Base-by-base conservation (phyloP, 306 rosid species). In the Ziziphus jujuba region DNA sequence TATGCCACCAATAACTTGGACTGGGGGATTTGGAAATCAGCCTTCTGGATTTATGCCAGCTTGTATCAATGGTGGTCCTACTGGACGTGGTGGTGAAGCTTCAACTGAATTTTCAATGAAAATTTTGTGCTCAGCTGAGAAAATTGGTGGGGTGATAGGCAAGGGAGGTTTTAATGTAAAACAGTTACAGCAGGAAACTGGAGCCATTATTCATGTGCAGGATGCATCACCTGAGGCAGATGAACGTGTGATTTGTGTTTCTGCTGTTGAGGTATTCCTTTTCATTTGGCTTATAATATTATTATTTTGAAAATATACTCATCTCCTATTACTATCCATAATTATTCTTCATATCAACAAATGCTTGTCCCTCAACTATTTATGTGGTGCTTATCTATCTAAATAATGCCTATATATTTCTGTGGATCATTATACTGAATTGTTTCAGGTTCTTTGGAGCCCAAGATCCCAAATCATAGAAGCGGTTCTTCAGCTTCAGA, bases 101-200 rank as follows among this genome's bases (percentile, higher is more conserved):
- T 23, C 61, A 22, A 63, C 75, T 49, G 83, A 79, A 55, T 79
- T 79, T 67, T 79, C 56, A 63, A 52, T 74, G 63, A 69, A 70
- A 53, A 63, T 79, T 51, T 64, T 79, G 59, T 79, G 83, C 36
- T 69, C 73, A 20, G 31, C 71, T 70, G 77, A 63, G 75, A 79
- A 70, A 57, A 74, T 79, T 63, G 83, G 83, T 58, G 76, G 80
- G 52, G 76, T 79, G 31, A 79, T 79, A 69, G 83, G 83, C 57
- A 74, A 79, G 73, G 84, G 77, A 15, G 80, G 80, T 36, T 65
- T 56, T 19, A 79, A 69, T 53, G 76, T 79, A 49, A 79, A 70
- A 52, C 76, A 70, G 70, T 63, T 79, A 55, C 76, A 71, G 67
- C 77, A 70, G 70, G 77, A 79, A 31, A 64, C 80, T 1, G 80